Evolutionary conservation across 106 monocot species (phyloP).

Genomic region (Apostasia shenzhenica): DNA sequence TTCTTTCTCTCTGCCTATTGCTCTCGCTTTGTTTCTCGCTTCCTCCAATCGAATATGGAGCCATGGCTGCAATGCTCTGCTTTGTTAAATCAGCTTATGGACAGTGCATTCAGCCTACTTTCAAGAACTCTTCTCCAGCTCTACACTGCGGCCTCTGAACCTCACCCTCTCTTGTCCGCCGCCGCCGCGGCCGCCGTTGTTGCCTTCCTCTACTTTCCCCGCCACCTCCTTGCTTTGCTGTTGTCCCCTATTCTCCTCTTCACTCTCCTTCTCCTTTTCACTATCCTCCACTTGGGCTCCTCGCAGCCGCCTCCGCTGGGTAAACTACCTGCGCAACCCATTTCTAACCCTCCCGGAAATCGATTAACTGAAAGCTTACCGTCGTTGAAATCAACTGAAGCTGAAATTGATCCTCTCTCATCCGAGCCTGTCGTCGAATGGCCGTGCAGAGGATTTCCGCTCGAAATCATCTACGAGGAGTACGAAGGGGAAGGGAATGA

Average conservation of each 20-base stretch:
- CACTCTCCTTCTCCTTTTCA: conserved; percentile 31
- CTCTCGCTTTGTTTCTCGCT: not conserved
- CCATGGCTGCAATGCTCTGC: not conserved
- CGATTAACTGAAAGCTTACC: not conserved
- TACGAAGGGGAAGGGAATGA: conserved; percentile 28
- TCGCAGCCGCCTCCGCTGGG: not conserved
- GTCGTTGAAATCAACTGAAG: not conserved
- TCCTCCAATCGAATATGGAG: not conserved
- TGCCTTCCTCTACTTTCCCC: conserved; percentile 42
- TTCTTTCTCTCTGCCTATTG: not conserved
- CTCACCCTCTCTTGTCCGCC: conserved; percentile 40
- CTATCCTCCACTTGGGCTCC: conserved; percentile 36
- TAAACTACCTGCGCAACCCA: not conserved
- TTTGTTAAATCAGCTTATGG: not conserved
- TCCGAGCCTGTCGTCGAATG: conserved; percentile 14
- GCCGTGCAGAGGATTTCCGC: conserved; percentile 17
- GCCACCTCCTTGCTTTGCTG: conserved; percentile 24
- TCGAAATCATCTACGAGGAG: conserved; percentile 58
- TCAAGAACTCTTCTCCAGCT: not conserved
- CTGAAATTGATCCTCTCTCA: not conserved
- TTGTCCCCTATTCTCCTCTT: conserved; percentile 44
- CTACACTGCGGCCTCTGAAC: not conserved
- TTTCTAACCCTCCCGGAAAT: not conserved
- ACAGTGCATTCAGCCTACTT: not conserved
- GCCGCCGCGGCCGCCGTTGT: conserved; percentile 23